A percentile compares a stretch with the other conserved stretches of the same genome.
Evolutionary conservation across 1,139 yeast genomes (phyloP).

Genomic region (Meyerozyma elateridarum): DNA sequence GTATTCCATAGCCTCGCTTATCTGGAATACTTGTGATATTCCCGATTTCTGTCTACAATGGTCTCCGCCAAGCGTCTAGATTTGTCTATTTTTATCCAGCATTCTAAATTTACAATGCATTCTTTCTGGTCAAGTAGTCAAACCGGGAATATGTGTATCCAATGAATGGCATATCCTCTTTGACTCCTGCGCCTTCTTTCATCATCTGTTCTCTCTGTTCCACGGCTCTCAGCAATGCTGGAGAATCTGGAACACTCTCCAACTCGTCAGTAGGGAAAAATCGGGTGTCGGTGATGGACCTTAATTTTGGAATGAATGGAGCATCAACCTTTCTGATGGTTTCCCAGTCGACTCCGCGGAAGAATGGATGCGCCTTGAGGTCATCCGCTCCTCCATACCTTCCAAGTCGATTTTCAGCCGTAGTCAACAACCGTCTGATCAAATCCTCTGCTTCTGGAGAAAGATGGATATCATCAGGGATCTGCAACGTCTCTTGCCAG

Average conservation of each 20-base stretch:
- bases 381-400: constrained; percentile 92
- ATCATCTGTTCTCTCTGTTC: constrained; percentile 42
- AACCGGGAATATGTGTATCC: constrained; percentile 95
- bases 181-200: constrained; percentile 41
- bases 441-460: constrained; percentile 93
- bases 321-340: constrained; percentile 90
- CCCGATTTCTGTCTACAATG: too few species aligned
- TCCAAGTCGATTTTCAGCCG: constrained; percentile 83
- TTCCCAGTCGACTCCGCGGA: constrained; percentile 96
- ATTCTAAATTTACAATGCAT: constrained; percentile 55
- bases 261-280: constrained; percentile 98
- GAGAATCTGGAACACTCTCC: constrained; percentile 91
- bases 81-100: too few species aligned
- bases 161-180: constrained; percentile 90
- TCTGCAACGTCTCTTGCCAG: constrained; percentile 89
- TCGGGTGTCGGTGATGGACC: constrained; percentile 90
- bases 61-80: too few species aligned
- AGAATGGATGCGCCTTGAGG: constrained; percentile 87
- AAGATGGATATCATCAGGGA: constrained; percentile 94
- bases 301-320: constrained; percentile 73
- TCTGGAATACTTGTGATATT: too few species aligned
- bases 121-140: constrained; percentile 84
- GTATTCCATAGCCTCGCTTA: too few species aligned
- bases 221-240: constrained; percentile 75
- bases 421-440: constrained; percentile 75